Evolutionary conservation across 116 monocot species (phyloP).

Genomic region (Trichopus zeylanicus): DNA sequence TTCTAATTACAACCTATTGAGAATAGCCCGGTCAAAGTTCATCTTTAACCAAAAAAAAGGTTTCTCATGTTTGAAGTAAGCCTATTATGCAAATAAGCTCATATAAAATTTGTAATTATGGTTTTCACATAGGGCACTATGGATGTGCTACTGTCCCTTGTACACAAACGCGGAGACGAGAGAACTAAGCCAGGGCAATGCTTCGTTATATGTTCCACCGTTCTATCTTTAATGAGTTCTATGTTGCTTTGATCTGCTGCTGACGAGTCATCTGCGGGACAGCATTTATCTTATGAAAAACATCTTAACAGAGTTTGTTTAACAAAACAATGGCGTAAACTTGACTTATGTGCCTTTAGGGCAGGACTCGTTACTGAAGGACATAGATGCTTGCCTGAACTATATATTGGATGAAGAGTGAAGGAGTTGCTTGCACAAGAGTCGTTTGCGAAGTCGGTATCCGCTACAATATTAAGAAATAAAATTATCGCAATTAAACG

Average conservation of each 20-base stretch:
- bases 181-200: slow-evolving; percentile 96
- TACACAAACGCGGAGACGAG: slow-evolving; percentile 87
- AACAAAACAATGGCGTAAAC: slow-evolving; percentile 86
- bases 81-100: too few species aligned
- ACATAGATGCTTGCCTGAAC: slow-evolving; percentile 77
- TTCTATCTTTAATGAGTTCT: slow-evolving; percentile 82
- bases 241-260: slow-evolving; percentile 66
- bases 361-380: slow-evolving; percentile 70
- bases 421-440: slow-evolving; percentile 95
- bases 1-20: too few species aligned
- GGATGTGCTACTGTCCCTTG: slow-evolving; percentile 72
- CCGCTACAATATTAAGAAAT: too few species aligned
- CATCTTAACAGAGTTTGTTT: slow-evolving; percentile 78
- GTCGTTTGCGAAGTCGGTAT: slow-evolving; percentile 71
- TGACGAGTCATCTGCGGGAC: slow-evolving; percentile 96
- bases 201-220: slow-evolving; percentile 95
- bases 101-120: too few species aligned
- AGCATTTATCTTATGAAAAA: slow-evolving; percentile 90
- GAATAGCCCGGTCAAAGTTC: too few species aligned
- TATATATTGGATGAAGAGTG: slow-evolving; percentile 73
- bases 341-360: slow-evolving; percentile 84
- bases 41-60: too few species aligned
- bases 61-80: too few species aligned
- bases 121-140: too few species aligned
- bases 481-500: too few species aligned